Evolutionary conservation across 768 basidiomycete species (phyloP).

Genomic region (Trametes cubensis): DNA sequence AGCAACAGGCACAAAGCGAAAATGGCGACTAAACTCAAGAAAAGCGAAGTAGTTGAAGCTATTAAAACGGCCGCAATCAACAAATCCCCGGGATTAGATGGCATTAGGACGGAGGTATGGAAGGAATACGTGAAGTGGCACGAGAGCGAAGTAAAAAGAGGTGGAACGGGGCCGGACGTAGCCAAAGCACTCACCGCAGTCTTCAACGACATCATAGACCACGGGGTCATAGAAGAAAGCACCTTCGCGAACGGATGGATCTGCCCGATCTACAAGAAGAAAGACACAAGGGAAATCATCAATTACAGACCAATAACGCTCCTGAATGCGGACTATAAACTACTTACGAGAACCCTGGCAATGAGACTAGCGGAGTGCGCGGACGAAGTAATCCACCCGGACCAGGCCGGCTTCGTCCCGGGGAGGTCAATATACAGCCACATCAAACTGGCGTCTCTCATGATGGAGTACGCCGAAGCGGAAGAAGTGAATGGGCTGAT

Average conservation of each 20-base stretch:
- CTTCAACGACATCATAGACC: background rate
- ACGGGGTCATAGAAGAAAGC: background rate
- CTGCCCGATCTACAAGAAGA: conserved; percentile 6
- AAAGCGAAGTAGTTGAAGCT: background rate
- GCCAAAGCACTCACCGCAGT: background rate
- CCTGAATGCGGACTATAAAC: conserved; percentile 39
- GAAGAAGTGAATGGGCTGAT: too few species aligned
- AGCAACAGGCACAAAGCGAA: background rate
- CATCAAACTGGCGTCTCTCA: conserved; percentile 28
- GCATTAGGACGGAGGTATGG: background rate
- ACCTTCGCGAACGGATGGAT: background rate
- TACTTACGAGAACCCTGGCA: conserved; percentile 31
- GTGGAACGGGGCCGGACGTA: background rate
- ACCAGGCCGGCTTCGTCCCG: conserved; percentile 45
- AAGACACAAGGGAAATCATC: conserved; percentile 2
- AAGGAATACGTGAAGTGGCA: background rate
- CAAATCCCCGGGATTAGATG: background rate
- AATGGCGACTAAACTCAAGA: background rate
- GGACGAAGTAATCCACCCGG: conserved; percentile 33
- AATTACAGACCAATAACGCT: conserved; percentile 29
- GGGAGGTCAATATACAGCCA: conserved; percentile 38
- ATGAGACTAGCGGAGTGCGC: conserved; percentile 22
- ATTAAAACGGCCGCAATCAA: background rate
- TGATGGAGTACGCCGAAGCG: conserved; percentile 22
- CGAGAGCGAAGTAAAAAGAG: background rate